Evolutionary conservation across 225 moss, liverwort and hornwort genomes (phyloP), one percentile per base, ranked within the genome.

Genomic region (Asterella californica): DNA sequence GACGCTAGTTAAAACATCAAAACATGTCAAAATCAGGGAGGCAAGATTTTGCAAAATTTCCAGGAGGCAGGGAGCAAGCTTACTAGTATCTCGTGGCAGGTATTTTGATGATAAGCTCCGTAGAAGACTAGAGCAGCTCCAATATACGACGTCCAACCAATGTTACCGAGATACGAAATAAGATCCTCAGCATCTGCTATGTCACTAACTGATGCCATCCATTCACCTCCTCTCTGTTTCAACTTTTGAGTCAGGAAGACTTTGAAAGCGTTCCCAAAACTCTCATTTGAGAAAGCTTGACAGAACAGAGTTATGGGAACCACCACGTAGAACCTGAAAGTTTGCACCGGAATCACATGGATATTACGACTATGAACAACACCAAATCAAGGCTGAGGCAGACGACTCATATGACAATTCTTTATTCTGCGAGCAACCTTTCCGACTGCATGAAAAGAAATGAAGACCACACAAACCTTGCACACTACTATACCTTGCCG

Each of bases 51-150:
- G 29, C 68, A 42, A 25, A 1, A 42, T 61, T 6, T 61, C n/a
- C 70, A 70, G 24, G 45, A 70, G 42, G 45, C 22, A 46, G 24
- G 25, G 42, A 63, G 27, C 15, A 63, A 27, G 49, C 85, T 82
- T 67, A 86, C 86, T 45, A 87, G 47, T 42, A 87, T 84, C 37
- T 82, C 67, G 47, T 87, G 84, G 75, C 87, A 87, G 10, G 29
- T 8, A 76, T 82, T 22, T 52, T 87, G 87, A 75, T 87, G 87
- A 61, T 82, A 25, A 45, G 82, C 80, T 80, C 84, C 84, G 55
- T 78, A 87, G 2, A 87, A 32, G 46, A 8, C 80, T 36, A 84
- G 4, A 46, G 72, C 82, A 69, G 78, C 78, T 73, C 87, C 87
- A 22, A 78, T 19, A 37, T 70, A 82, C 21, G 50, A 30, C 74